Evolutionary conservation across 106 monocot species (phyloP), one percentile per base, ranked within the genome.

Genomic region (Triglochin maritima): DNA sequence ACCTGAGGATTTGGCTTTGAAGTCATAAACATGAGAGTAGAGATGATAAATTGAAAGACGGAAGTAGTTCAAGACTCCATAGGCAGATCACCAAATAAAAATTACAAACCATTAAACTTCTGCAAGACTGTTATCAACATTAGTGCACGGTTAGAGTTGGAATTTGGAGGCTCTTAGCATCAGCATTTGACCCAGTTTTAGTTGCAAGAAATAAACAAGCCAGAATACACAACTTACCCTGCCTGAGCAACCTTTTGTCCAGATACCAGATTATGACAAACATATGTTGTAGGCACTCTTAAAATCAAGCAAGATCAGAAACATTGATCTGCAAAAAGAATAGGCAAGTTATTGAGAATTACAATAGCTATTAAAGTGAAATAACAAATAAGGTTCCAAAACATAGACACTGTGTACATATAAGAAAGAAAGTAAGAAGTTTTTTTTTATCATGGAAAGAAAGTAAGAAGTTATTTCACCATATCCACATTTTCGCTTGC

Each of bases 1-100:
- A 50, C 60, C 71, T 44, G 49, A n/a, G 60, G 63, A 43, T 59
- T 54, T 49, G 5, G 10, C 56, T 55, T 74, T 45, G 78, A 82
- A 74, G 78, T 63, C 71, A 71, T 74, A 67, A 73, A 54, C 67
- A 71, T 44, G 43, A 63, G 51, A 3, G 3, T 64, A 15, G 3
- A 10, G 15, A 14, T 17, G 4, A 29, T 29, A 62, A 71, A 67
- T 12, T 49, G 50, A 45, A 77, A 58, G 53, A 71, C 17, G 52
- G 46, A 63, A 48, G 67, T 50, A 52, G 71, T 60, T 69, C 71
- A 75, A 68, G 67, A 79, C 71, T 78, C 67, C 66, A 76, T 67
- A 56, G 76, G 72, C 72, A 77, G 73, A 49, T 81, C 43, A 47
- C 49, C 49, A 53, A 76, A 60, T 47, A 17, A 9, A 68, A 61